phyloP scores from a whole-genome alignment of 2,329 filamentous ascomycete species.

The Pseudopyrenochaeta lycopersici region DNA sequence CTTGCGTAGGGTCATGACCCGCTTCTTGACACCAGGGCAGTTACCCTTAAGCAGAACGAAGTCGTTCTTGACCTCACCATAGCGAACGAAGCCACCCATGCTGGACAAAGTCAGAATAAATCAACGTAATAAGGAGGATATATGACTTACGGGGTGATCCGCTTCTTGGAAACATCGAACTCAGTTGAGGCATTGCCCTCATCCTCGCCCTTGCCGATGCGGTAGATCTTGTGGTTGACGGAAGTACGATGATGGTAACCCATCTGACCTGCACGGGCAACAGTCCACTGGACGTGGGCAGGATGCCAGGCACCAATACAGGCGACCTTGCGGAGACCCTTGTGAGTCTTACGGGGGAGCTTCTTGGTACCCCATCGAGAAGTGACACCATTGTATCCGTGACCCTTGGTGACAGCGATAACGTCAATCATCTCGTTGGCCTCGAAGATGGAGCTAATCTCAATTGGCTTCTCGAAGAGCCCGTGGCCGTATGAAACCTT shows the following conservation, averaged over 20 bases:
- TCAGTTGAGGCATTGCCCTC: conserved; percentile 95
- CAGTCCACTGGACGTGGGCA: conserved; percentile 99
- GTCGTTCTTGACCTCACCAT: conserved; percentile 99
- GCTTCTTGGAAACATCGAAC: conserved; percentile 98
- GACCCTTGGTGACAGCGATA: conserved; percentile 99
- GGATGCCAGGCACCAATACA: conserved; percentile 99
- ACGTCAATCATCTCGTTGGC: conserved; percentile 99
- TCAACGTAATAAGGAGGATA: neutral
- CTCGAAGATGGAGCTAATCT: conserved; percentile 95
- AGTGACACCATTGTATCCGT: conserved; percentile 98
- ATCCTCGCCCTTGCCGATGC: conserved; percentile 90
- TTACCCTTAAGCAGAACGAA: conserved; percentile 98
- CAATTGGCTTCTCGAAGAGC: conserved; percentile 99
- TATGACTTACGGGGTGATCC: conserved; percentile 93
- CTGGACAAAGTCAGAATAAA: conserved; percentile 64
- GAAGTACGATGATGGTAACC: conserved; percentile 99
- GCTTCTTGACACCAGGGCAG: conserved; percentile 98
- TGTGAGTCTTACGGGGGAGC: conserved; percentile 99
- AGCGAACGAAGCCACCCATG: conserved; percentile 98
- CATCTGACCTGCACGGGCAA: conserved; percentile 99
- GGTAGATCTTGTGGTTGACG: conserved; percentile 99
- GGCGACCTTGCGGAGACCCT: conserved; percentile 99
- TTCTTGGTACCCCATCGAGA: conserved; percentile 99
- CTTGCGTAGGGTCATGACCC: conserved; percentile 98
- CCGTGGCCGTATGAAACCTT: conserved; percentile 96